phyloP scores from a whole-genome alignment of 345 rosid genomes.

The Euphorbia pulcherrima region DNA sequence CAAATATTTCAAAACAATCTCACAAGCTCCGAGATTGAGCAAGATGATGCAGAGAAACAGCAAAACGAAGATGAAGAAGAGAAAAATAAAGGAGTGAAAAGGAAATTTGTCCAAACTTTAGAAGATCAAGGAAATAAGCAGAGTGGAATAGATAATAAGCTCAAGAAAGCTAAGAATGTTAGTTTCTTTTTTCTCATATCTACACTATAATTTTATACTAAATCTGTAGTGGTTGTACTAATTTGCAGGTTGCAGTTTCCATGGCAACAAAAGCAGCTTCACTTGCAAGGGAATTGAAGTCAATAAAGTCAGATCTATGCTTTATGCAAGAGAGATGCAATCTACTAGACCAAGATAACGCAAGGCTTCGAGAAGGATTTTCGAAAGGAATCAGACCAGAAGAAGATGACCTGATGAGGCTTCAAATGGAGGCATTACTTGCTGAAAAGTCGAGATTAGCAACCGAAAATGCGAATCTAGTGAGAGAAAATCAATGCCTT shows the following conservation, averaged over 20 bases:
- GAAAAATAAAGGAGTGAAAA: conserved; percentile 45
- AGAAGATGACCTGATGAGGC: conserved; percentile 98
- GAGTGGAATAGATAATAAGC: conserved; percentile 40
- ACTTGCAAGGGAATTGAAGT: conserved; percentile 68
- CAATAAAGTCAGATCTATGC: conserved; percentile 61
- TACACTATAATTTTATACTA: neutral
- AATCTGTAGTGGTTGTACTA: neutral
- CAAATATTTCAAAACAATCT: conserved; percentile 58
- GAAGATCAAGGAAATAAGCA: conserved; percentile 34
- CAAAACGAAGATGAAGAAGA: conserved; percentile 21
- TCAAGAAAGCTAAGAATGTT: conserved; percentile 73
- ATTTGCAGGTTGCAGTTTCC: conserved; percentile 69
- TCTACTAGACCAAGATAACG: conserved; percentile 82
- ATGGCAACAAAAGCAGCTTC: conserved; percentile 83
- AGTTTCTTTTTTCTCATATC: conserved; percentile 13
- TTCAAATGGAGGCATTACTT: conserved; percentile 82
- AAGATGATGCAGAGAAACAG: conserved; percentile 18
- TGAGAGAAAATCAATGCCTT: conserved; percentile 86
- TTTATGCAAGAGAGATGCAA: conserved; percentile 72
- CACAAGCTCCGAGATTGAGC: conserved; percentile 26
- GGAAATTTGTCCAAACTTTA: conserved; percentile 53
- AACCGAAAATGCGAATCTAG: conserved; percentile 69
- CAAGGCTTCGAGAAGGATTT: conserved; percentile 75
- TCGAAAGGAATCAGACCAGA: conserved; percentile 66
- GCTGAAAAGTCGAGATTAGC: conserved; percentile 87